Percentiles rank a stretch among this genome's conserved stretches.
Conservation (phyloP, 192 early-diverging fungal species). For the Backusella liffmaniae region DNA sequence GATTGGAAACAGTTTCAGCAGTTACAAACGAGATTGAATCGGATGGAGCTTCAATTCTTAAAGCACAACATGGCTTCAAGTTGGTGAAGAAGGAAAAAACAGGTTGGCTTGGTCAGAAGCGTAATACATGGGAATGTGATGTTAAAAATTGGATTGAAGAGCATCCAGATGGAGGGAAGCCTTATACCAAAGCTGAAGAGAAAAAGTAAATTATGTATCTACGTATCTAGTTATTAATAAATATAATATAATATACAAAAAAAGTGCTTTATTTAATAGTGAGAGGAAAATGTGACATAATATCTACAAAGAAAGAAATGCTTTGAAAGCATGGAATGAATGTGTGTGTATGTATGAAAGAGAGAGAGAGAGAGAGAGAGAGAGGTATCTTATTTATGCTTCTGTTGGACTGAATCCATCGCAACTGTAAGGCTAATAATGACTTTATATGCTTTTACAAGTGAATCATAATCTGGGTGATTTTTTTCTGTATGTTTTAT, state of each 20-base stretch:
- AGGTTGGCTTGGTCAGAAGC: slow-evolving; percentile 28
- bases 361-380: neutral
- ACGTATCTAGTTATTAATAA: neutral
- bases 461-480: slow-evolving; percentile 24
- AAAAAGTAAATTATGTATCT: neutral
- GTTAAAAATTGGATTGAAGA: slow-evolving; percentile 25
- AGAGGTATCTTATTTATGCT: neutral
- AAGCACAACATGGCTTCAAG: slow-evolving; percentile 26
- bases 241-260: neutral
- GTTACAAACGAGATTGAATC: slow-evolving; percentile 29
- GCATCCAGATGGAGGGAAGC: neutral
- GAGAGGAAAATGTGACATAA: neutral
- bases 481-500: slow-evolving; percentile 27
- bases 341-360: neutral
- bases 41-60: slow-evolving; percentile 24
- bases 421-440: slow-evolving; percentile 19
- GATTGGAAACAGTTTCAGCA: slow-evolving; percentile 16
- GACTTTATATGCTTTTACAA: slow-evolving; percentile 29
- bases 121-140: slow-evolving; percentile 19
- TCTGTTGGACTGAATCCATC: slow-evolving; percentile 28
- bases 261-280: neutral
- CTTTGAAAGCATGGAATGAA: neutral
- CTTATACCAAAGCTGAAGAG: neutral
- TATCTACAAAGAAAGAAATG: neutral
- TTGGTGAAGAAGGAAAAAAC: slow-evolving; percentile 11